Base-by-base conservation (phyloP, 1,284 basidiomycete genomes). In the Cutaneotrichosporon cutaneum region DNA sequence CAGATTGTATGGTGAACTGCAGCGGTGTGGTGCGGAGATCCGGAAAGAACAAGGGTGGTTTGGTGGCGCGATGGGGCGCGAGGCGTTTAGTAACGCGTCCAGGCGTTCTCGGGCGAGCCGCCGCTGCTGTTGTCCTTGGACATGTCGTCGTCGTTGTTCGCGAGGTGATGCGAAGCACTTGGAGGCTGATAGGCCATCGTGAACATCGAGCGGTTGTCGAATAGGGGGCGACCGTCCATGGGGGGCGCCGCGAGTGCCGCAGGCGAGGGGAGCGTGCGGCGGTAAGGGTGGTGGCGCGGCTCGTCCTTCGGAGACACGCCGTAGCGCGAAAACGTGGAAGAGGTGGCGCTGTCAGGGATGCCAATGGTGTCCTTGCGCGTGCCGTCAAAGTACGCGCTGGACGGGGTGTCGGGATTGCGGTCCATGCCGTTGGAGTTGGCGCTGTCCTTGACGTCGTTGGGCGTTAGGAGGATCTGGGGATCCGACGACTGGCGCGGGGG, bases 401-500 rank as follows among this genome's bases (percentile, higher is more conserved):
- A 36, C 30, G 51, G 59, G 27, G 58, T 57, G 47, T 63, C 55
- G 27, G 56, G 51, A 24, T 54, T 56, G 11, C 55, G 39, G 35
- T 44, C 56, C 33, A 66, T 54, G 16, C 61, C 42, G 6, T 67
- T 57, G 27, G 56, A 55, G 47, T 59, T 54, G 52, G 50, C 27
- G 45, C 47, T 60, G 52, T 36, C 32, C 50, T 44, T 60, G 51
- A 47, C 26, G 33, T 30, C 56, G 50, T 72, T 65, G 18, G 76
- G 76, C 3, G 76, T 78, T 14, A 78, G 65, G 58, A 78, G 69
- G 59, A 76, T 69, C 47, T 74, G 72, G 9, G 70, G 64, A 54
- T 73, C 72, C 8, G 71, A 70, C 21, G 70, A 58, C 36, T 73
- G 70, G 18, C 75, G 68, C 22, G 64, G 55, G 0, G 72, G 75